These are phyloP conservation scores for Fusarium longipes DNA, from an alignment of 2,329 filamentous ascomycete genomes.

Conservation along the genomic window DNA sequence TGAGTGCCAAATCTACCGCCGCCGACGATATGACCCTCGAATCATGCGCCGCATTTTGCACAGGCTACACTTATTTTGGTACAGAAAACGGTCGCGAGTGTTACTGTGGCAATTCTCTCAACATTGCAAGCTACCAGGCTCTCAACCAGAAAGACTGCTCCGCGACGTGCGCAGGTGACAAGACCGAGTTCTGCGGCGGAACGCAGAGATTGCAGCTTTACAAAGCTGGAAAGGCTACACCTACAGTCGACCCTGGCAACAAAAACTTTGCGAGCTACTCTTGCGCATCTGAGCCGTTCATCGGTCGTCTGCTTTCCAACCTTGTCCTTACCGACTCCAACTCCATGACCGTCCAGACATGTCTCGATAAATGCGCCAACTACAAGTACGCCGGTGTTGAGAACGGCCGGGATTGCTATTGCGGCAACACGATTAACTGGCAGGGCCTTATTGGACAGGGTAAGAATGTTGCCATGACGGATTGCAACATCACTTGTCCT, in stretches of 20 bases:
- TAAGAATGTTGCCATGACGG: conserved; percentile 46
- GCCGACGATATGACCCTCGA: conserved; percentile 53
- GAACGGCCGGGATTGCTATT: conserved; percentile 55
- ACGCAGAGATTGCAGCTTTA: conserved; percentile 51
- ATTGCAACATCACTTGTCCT: conserved; percentile 52
- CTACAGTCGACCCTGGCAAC: conserved; percentile 50
- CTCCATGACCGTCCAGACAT: conserved; percentile 51
- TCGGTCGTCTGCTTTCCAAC: conserved; percentile 47
- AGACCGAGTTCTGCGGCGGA: conserved; percentile 52
- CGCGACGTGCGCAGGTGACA: conserved; percentile 50
- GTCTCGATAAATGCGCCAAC: conserved; percentile 49
- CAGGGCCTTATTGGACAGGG: conserved; percentile 43
- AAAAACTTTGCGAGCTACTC: conserved; percentile 54
- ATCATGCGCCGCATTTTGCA: conserved; percentile 48
- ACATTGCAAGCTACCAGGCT: conserved; percentile 44
- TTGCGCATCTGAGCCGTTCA: conserved; percentile 51
- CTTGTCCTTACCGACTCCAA: conserved; percentile 48
- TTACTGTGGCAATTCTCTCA: conserved; percentile 53
- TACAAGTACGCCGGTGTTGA: conserved; percentile 54
- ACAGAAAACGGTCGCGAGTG: conserved; percentile 54
- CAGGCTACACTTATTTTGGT: conserved; percentile 49
- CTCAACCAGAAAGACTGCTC: conserved; percentile 50
- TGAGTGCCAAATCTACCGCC: conserved; percentile 46
- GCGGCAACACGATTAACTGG: conserved; percentile 49
- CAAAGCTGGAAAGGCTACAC: conserved; percentile 31